Evolutionary conservation across 2,329 filamentous ascomycete genomes (phyloP).

Genomic region (Phoma sp.): DNA sequence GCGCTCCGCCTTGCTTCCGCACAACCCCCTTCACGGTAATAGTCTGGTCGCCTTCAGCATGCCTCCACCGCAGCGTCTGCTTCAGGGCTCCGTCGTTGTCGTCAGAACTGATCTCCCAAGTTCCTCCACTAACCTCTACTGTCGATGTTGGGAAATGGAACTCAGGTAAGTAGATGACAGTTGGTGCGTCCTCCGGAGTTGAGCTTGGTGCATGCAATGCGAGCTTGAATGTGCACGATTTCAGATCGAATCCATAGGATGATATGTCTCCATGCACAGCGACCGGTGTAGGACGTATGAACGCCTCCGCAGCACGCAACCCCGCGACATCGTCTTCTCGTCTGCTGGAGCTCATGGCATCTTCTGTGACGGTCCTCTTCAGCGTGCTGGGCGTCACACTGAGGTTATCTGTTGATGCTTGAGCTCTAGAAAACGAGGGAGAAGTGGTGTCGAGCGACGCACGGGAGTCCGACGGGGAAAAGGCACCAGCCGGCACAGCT

Average conservation of each 20-base stretch:
- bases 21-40: slow-evolving; percentile 78
- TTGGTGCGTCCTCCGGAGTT: slow-evolving; percentile 70
- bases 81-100: slow-evolving; percentile 71
- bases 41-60: slow-evolving; percentile 81
- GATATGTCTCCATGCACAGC: slow-evolving; percentile 73
- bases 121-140: slow-evolving; percentile 81
- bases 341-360: slow-evolving; percentile 49
- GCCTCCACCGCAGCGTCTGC: slow-evolving; percentile 91
- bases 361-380: slow-evolving; percentile 71
- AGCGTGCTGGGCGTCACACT: slow-evolving; percentile 76
- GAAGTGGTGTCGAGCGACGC: slow-evolving; percentile 57
- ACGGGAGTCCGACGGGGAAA: slow-evolving; percentile 58
- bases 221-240: slow-evolving; percentile 77
- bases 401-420: slow-evolving; percentile 52
- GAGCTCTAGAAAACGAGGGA: slow-evolving; percentile 62
- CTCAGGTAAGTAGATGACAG: slow-evolving; percentile 83
- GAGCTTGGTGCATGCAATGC: slow-evolving; percentile 66
- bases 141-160: slow-evolving; percentile 86
- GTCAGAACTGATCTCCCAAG: slow-evolving; percentile 82
- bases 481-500: slow-evolving; percentile 57
- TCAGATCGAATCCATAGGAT: slow-evolving; percentile 81
- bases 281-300: slow-evolving; percentile 83
- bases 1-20: slow-evolving; percentile 56
- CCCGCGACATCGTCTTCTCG: slow-evolving; percentile 55
- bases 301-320: slow-evolving; percentile 90